Conservation (phyloP, 371 early-diverging fungal genomes). For the Mortierella sp. region DNA sequence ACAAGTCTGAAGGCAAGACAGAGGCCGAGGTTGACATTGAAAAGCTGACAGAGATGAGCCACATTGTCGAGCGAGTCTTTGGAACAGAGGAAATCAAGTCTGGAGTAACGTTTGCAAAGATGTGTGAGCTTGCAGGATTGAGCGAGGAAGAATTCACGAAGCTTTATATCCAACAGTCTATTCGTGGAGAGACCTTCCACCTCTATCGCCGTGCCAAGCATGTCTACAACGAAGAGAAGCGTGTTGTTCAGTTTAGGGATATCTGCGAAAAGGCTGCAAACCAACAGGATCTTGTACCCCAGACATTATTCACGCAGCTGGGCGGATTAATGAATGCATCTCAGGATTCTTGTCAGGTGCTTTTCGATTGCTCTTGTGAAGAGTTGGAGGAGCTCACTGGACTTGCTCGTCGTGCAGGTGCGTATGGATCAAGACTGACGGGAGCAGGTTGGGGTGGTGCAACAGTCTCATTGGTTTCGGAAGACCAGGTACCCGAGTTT, state of each 20-base stretch:
- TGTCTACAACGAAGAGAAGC: constrained; percentile 84
- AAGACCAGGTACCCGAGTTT: constrained; percentile 71
- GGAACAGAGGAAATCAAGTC: constrained; percentile 59
- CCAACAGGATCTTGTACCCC: constrained; percentile 13
- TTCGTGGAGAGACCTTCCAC: constrained; percentile 80
- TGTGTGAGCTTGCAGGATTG: constrained; percentile 70
- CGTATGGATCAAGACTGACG: constrained; percentile 87
- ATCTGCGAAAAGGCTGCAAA: constrained; percentile 67
- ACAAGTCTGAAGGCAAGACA: constrained; percentile 34
- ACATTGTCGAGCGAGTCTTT: constrained; percentile 57
- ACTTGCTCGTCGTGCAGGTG: constrained; percentile 80
- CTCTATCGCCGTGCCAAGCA: constrained; percentile 87
- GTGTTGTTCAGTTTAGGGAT: constrained; percentile 85
- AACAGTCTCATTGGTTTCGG: constrained; percentile 86
- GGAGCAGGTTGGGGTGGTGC: constrained; percentile 99
- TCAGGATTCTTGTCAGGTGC: constrained; percentile 84
- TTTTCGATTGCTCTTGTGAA: constrained; percentile 90
- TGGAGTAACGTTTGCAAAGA: constrained; percentile 75
- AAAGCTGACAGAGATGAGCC: constrained; percentile 62
- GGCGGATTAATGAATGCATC: constrained; percentile 93
- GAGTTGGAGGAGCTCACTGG: constrained; percentile 88
- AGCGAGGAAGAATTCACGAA: constrained; percentile 66
- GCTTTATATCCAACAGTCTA: constrained; percentile 74
- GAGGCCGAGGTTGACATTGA: constrained; percentile 61
- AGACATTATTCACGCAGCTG: constrained; percentile 55